Evolutionary conservation across 73 alveolate species (phyloP).

Genomic region (Symbiodinium natans): DNA sequence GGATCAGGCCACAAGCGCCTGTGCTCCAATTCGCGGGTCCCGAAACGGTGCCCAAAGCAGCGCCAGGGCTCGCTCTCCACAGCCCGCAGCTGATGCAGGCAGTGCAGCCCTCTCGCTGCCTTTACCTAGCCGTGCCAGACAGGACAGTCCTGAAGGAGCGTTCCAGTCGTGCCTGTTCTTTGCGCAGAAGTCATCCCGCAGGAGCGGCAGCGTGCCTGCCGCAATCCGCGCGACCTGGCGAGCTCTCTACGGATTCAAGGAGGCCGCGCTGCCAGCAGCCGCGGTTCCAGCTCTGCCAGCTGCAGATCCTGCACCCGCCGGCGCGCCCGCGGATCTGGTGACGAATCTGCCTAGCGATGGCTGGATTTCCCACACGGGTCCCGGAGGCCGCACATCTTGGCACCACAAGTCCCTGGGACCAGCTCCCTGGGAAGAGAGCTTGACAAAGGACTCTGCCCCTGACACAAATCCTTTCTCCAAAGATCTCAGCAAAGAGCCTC

Average conservation of each 20-base stretch:
- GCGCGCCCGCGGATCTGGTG: slow-evolving; percentile 46
- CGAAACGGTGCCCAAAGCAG: neutral
- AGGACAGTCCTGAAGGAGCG: neutral
- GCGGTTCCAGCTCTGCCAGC: neutral
- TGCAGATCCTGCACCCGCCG: neutral
- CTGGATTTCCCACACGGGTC: slow-evolving; percentile 37
- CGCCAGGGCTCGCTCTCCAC: neutral
- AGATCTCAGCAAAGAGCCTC: neutral
- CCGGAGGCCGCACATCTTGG: slow-evolving; percentile 72
- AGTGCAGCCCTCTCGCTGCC: neutral
- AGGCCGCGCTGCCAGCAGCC: neutral
- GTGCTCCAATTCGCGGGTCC: neutral
- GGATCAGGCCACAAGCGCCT: neutral
- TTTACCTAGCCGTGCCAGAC: neutral
- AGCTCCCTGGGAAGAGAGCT: slow-evolving; percentile 40
- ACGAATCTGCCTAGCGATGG: slow-evolving; percentile 51
- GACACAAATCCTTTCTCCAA: neutral
- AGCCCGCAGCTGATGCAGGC: neutral
- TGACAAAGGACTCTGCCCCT: neutral
- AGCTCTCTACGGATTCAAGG: neutral
- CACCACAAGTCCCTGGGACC: slow-evolving; percentile 82
- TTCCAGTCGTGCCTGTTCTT: neutral
- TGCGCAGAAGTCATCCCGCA: neutral
- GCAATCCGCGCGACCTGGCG: slow-evolving; percentile 43
- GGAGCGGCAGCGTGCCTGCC: slow-evolving; percentile 26